These are phyloP conservation scores for Massospora cicadina DNA, from an alignment of 371 early-diverging fungal species.

Conservation along the genomic window DNA sequence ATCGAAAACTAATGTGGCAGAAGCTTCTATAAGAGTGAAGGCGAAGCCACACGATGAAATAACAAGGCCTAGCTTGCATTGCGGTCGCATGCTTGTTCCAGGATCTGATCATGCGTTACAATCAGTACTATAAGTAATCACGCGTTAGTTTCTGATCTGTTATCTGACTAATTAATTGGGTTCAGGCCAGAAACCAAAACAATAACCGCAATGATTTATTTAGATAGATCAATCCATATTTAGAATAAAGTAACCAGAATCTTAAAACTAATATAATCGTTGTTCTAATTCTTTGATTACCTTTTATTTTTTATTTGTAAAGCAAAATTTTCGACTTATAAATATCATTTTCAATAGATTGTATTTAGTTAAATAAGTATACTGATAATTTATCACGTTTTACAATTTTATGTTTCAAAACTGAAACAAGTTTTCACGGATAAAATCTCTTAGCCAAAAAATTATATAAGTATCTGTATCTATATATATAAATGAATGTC, in stretches of 20 bases:
- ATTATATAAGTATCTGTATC: too few relatives aligned
- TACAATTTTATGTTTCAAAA: too few relatives aligned
- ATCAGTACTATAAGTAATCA: background rate
- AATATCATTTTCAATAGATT: background rate
- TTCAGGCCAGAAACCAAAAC: background rate
- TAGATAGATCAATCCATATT: background rate
- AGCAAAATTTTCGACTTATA: background rate
- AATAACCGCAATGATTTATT: background rate
- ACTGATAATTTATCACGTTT: too few relatives aligned
- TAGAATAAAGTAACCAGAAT: background rate
- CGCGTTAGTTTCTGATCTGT: background rate
- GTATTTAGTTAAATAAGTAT: too few relatives aligned
- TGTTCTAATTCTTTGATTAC: background rate
- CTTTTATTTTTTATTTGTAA: background rate
- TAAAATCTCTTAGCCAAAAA: too few relatives aligned
- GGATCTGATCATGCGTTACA: too few relatives aligned
- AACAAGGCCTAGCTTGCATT: too few relatives aligned
- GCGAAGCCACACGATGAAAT: background rate
- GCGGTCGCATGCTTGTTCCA: too few relatives aligned
- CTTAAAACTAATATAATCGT: background rate
- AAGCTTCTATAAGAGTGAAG: background rate
- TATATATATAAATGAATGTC: too few relatives aligned
- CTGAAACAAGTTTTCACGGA: too few relatives aligned
- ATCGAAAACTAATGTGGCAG: background rate
- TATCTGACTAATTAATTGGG: background rate